Base-by-base conservation (phyloP, 2,329 filamentous ascomycete genomes). In the Cryphonectria japonica region DNA sequence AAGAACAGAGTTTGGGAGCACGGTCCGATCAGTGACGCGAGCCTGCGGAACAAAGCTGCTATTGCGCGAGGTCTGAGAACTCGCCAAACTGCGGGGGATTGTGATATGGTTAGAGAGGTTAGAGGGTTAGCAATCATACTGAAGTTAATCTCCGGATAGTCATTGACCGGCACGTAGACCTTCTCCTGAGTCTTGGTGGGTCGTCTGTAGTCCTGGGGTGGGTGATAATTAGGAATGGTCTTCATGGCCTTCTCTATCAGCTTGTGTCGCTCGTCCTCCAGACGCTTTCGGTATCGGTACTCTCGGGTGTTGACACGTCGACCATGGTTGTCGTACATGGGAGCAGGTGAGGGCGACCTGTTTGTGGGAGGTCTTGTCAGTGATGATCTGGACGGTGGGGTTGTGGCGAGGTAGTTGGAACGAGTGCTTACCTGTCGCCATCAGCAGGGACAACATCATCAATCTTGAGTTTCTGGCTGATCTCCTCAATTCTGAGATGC, bases 121-220 rank as follows among this genome's bases (percentile, higher is more conserved):
- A 91, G 90, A 94, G 94, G 94, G 94, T 97, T 97, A 97, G 95
- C 92, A 95, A 96, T 95, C 95, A 95, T 98, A 99, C 96, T 99
- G 94, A 99, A 99, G 92, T 99, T 99, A 91, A 99, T 98, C 85
- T 99, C 96, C 88, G 96, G 96, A 83, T 99, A 99, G 85, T 99
- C 96, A 90, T 99, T 99, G 86, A 99, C 96, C 82, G 96, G 96
- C 83, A 99, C 96, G 83, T 99, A 99, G 92, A 99, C 97, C 88
- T 99, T 99, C 88, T 99, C 96, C 85, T 99, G 96, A 81, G 96
- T 99, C 92, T 99, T 99, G 82, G 95, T 98, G 74, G 96, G 96
- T 79, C 96, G 93, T 82, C 96, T 94, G 83, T 99, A 99, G 83
- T 99, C 96, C 88, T 95, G 93, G 72, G 96, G 96, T 78, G 96